Evolutionary conservation across 1,284 basidiomycete genomes (phyloP).

Genomic region (Pseudozyma pruni): DNA sequence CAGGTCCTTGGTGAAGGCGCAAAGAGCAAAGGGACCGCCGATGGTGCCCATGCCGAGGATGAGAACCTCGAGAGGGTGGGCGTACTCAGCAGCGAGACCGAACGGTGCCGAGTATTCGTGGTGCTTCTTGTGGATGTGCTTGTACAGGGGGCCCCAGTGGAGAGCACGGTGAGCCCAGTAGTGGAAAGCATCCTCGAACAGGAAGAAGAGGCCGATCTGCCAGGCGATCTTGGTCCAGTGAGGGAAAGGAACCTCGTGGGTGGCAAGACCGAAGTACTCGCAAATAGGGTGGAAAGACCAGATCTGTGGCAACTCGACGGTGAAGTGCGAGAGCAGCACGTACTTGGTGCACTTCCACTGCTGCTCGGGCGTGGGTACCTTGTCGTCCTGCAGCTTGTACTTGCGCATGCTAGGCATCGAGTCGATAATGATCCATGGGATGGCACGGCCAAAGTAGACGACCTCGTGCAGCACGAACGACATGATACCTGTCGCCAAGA

Average conservation of each 20-base stretch:
- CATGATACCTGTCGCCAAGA: conserved; percentile 93
- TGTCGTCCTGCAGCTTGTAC: conserved; percentile 89
- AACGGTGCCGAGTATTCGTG: conserved; percentile 98
- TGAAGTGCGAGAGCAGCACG: conserved; percentile 94
- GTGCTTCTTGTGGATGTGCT: conserved; percentile 92
- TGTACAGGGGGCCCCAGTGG: conserved; percentile 91
- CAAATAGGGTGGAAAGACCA: conserved; percentile 96
- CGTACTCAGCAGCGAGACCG: conserved; percentile 96
- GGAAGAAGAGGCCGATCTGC: conserved; percentile 90
- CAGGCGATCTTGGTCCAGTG: conserved; percentile 69
- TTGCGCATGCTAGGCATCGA: conserved; percentile 89
- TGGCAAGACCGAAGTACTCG: conserved; percentile 87
- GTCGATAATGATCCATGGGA: conserved; percentile 97
- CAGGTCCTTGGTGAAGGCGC: conserved; percentile 72
- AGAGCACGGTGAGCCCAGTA: conserved; percentile 82
- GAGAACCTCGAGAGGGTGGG: conserved; percentile 91
- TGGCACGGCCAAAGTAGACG: conserved; percentile 93
- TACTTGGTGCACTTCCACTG: conserved; percentile 97
- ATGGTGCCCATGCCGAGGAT: conserved; percentile 88
- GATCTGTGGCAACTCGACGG: conserved; percentile 93
- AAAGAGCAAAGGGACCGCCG: conserved; percentile 86
- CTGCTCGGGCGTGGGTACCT: conserved; percentile 81
- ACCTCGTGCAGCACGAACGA: conserved; percentile 93
- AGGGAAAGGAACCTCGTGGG: conserved; percentile 93
- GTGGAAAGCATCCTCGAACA: conserved; percentile 96